These are phyloP conservation scores for Hyaloscypha variabilis DNA, from an alignment of 495 filamentous ascomycete species.

Conservation along the genomic window DNA sequence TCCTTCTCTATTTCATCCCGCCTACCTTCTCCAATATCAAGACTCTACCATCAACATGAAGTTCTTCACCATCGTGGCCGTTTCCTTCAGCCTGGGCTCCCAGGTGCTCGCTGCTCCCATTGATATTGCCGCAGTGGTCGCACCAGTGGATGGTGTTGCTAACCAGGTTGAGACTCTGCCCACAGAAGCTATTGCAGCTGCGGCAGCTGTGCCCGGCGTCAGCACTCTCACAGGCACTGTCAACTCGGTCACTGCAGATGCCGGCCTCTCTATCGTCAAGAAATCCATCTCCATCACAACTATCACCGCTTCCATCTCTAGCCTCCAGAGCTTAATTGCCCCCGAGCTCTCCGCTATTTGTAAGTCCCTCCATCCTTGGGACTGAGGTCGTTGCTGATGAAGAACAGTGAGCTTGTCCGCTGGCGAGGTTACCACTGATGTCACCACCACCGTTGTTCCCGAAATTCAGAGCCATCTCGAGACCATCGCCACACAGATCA, in stretches of 20 bases:
- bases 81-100: not conserved
- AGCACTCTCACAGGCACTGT: too few relatives aligned
- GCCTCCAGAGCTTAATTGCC: not conserved
- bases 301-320: not conserved
- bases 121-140: not conserved
- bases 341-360: not conserved
- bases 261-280: not conserved
- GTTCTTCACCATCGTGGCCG: not conserved
- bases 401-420: not conserved
- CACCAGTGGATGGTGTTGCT: not conserved
- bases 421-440: not conserved
- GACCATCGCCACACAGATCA: not conserved
- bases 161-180: not conserved
- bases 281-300: not conserved
- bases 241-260: too few relatives aligned
- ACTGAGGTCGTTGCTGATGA: not conserved
- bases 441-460: not conserved
- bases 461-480: not conserved
- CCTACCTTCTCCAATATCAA: not conserved
- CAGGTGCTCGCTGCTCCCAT: not conserved
- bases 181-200: not conserved
- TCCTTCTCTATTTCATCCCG: not conserved
- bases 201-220: not conserved
- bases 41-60: not conserved
- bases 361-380: not conserved